phyloP scores from a whole-genome alignment of 2,329 filamentous ascomycete species.

The Colletotrichum sp. region DNA sequence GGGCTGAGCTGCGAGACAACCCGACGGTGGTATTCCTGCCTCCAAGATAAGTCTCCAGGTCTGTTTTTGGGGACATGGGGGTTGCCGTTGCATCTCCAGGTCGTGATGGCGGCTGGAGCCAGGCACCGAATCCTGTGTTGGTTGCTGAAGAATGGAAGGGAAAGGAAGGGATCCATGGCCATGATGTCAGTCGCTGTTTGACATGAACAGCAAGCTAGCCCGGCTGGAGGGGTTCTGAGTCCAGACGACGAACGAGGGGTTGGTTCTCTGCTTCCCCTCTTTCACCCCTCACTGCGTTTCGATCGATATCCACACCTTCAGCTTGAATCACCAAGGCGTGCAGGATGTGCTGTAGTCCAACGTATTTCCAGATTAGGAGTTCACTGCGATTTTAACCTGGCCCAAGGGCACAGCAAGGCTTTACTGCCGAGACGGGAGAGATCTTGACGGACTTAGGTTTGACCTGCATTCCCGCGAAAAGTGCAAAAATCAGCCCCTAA shows the following conservation, averaged over 20 bases:
- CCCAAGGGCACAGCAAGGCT: not conserved
- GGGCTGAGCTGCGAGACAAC: not conserved
- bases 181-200: not conserved
- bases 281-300: not conserved
- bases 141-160: not conserved
- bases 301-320: not conserved
- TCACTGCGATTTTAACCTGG: not conserved
- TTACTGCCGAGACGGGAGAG: not conserved
- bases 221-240: not conserved
- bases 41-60: not conserved
- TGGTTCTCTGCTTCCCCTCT: not conserved
- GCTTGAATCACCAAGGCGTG: not conserved
- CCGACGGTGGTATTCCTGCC: not conserved
- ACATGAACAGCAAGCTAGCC: not conserved
- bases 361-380: too few relatives aligned
- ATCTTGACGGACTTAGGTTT: not conserved
- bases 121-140: not conserved
- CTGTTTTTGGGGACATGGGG: not conserved
- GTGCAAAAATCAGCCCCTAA: not conserved
- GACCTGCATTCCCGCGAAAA: not conserved
- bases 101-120: not conserved
- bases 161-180: not conserved
- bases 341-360: too few relatives aligned
- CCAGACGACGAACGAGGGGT: not conserved
- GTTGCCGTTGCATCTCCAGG: not conserved